Conservation (phyloP, 2,329 filamentous ascomycete genomes). For the Diaporthe sp. region DNA sequence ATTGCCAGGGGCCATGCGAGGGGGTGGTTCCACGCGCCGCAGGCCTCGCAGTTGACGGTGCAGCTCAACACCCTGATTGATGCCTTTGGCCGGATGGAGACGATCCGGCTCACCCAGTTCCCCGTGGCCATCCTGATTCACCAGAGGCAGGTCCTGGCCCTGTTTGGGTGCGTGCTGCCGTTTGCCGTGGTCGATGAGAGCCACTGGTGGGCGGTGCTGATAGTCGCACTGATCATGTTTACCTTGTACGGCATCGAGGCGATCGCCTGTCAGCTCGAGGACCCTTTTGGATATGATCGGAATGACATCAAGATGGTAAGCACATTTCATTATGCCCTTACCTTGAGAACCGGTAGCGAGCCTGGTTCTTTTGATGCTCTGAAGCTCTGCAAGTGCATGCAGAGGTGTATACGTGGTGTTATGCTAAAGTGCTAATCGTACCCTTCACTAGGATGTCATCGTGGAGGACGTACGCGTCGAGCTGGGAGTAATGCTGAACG, state of each 20-base stretch:
- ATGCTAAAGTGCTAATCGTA: neutral
- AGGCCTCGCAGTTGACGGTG: slow-evolving; percentile 28
- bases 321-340: no score
- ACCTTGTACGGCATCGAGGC: slow-evolving; percentile 25
- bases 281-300: slow-evolving; percentile 24
- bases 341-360: neutral
- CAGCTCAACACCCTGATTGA: slow-evolving; percentile 24
- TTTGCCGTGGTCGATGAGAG: slow-evolving; percentile 28
- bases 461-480: slow-evolving; percentile 25
- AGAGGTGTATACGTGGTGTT: neutral
- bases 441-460: neutral
- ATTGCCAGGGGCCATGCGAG: slow-evolving; percentile 19
- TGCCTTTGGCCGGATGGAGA: slow-evolving; percentile 23
- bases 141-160: slow-evolving; percentile 24
- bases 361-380: neutral
- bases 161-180: slow-evolving; percentile 24
- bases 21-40: slow-evolving; percentile 27
- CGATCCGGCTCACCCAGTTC: slow-evolving; percentile 22
- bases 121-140: slow-evolving; percentile 27
- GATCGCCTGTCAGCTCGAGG: slow-evolving; percentile 25
- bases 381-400: neutral
- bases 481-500: slow-evolving; percentile 26
- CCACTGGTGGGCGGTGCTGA: slow-evolving; percentile 28
- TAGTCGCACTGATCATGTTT: slow-evolving; percentile 17
- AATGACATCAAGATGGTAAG: slow-evolving; percentile 28